These are phyloP conservation scores for Apium graveolens DNA, from an alignment of 129 eudicot species.

Conservation along the genomic window DNA sequence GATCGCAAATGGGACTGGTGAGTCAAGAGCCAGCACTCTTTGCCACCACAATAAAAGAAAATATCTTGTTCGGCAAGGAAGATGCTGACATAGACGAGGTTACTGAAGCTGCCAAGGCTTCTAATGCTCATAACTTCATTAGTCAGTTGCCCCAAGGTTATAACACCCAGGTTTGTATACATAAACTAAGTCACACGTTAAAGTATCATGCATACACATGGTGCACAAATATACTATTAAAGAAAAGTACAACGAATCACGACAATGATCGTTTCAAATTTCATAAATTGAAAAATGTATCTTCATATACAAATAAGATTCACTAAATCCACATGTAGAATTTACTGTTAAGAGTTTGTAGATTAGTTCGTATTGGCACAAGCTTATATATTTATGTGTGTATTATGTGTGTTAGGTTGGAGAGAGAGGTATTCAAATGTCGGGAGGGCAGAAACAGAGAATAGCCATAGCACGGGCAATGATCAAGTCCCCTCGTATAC, in stretches of 20 bases:
- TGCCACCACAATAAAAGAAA: conserved; percentile 8
- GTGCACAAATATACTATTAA: too few species aligned
- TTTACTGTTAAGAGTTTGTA: too few species aligned
- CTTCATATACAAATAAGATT: too few species aligned
- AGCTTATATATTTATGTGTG: background rate
- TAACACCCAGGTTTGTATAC: conserved; percentile 42
- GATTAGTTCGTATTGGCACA: background rate
- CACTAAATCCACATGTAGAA: too few species aligned
- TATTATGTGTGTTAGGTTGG: conserved; percentile 70
- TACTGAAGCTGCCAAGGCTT: conserved; percentile 42
- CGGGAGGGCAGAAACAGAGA: conserved; percentile 82
- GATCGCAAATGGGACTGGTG: conserved; percentile 10
- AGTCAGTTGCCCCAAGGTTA: conserved; percentile 51
- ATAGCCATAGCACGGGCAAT: conserved; percentile 85
- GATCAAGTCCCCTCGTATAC: conserved; percentile 57
- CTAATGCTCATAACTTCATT: conserved; percentile 61
- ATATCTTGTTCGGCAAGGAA: conserved; percentile 43
- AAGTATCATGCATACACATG: background rate
- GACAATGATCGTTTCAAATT: too few species aligned
- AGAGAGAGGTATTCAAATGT: conserved; percentile 72
- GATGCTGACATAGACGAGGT: conserved; percentile 47
- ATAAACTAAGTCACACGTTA: background rate
- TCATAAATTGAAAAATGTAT: too few species aligned
- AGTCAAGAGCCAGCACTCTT: conserved; percentile 15
- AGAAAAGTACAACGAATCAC: too few species aligned